Percentiles rank a stretch among this genome's conserved stretches.
Conservation (phyloP, 139 green algal species). For the Chlamydomonas sphaeroides region DNA sequence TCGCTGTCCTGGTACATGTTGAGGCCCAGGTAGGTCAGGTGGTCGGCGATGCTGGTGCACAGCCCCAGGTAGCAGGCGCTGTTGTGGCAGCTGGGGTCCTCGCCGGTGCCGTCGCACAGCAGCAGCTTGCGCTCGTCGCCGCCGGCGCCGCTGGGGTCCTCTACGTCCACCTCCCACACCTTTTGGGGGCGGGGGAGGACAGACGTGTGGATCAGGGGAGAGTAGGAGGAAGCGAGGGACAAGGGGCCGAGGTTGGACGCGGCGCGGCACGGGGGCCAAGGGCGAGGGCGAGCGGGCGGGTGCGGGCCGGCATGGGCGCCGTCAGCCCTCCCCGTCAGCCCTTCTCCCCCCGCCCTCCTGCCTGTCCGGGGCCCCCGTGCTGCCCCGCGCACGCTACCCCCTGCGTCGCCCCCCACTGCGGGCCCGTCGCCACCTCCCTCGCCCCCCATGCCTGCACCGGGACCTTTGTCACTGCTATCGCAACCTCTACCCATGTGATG, state of each 20-base stretch:
- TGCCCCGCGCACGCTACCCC: too few relatives aligned
- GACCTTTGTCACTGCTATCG: too few relatives aligned
- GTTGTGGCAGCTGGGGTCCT: slow-evolving; percentile 90
- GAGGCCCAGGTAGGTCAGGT: slow-evolving; percentile 79
- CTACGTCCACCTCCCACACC: slow-evolving; percentile 79
- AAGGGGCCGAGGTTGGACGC: too few relatives aligned
- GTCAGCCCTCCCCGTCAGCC: too few relatives aligned
- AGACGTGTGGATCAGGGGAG: background rate
- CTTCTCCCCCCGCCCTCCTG: too few relatives aligned
- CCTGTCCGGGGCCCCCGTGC: too few relatives aligned
- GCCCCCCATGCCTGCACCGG: background rate
- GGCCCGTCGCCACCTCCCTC: too few relatives aligned
- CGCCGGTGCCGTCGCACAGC: slow-evolving; percentile 81
- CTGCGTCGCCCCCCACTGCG: too few relatives aligned
- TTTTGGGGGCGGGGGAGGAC: background rate
- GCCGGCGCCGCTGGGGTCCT: background rate
- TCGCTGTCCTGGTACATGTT: slow-evolving; percentile 70
- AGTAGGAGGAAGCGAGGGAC: background rate
- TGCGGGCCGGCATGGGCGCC: background rate
- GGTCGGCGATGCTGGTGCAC: slow-evolving; percentile 82
- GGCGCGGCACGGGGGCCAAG: background rate
- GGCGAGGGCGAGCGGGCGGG: too few relatives aligned
- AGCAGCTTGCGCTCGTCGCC: slow-evolving; percentile 48
- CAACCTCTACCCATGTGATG: too few relatives aligned
- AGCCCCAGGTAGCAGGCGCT: slow-evolving; percentile 82